Evolutionary conservation across 768 basidiomycete genomes (phyloP).

Genomic region (Serpula lacrymans): DNA sequence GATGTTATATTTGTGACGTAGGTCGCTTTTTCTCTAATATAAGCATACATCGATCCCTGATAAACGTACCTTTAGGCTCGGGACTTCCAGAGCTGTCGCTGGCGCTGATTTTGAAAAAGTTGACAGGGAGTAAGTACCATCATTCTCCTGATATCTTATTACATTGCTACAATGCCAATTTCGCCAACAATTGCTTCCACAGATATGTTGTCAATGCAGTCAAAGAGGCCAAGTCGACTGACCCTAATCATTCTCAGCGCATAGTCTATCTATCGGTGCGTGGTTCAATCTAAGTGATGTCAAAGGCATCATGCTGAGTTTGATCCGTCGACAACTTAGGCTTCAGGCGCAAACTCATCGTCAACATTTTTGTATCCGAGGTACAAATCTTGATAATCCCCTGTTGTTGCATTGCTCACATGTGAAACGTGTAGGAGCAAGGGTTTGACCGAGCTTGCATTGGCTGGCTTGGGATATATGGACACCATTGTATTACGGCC

Average conservation of each 20-base stretch:
- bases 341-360: constrained; percentile 38
- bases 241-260: constrained; percentile 41
- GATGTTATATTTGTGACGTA: constrained; percentile 67
- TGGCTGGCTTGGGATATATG: constrained; percentile 57
- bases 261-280: constrained; percentile 63
- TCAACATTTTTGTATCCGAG: constrained; percentile 48
- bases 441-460: constrained; percentile 59
- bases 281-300: constrained; percentile 1
- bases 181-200: neutral
- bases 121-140: constrained; percentile 54
- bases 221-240: constrained; percentile 46
- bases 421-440: constrained; percentile 46
- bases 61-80: too few species aligned
- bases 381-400: constrained; percentile 22
- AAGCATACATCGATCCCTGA: neutral
- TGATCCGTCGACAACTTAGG: constrained; percentile 32
- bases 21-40: constrained; percentile 18
- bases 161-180: neutral
- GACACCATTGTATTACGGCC: constrained; percentile 67
- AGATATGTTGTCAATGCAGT: constrained; percentile 69
- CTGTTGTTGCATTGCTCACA: constrained; percentile 1
- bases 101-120: constrained; percentile 68
- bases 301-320: neutral
- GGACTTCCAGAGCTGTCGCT: constrained; percentile 52
- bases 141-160: neutral